Percentiles rank a stretch among this genome's conserved stretches.
Conservation (phyloP, 108 stramenopile genomes). For the Mayamaea pseudoterrestris region DNA sequence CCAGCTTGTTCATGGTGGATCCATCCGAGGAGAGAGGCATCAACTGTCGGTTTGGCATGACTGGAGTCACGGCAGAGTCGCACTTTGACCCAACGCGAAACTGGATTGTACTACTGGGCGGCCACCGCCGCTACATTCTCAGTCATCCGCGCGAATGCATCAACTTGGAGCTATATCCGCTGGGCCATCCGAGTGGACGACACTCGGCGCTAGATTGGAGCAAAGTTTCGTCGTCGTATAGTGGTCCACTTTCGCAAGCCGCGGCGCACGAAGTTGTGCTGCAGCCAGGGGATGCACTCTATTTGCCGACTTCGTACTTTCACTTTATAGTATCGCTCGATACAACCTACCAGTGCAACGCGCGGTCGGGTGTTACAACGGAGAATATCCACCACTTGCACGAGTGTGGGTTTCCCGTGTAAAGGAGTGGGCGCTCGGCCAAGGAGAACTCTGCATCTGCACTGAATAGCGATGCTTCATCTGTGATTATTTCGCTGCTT, state of each 20-base stretch:
- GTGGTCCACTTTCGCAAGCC: slow-evolving; percentile 57
- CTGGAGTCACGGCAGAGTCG: slow-evolving; percentile 64
- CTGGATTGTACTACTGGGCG: slow-evolving; percentile 68
- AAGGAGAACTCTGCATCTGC: no score
- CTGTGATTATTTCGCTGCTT: no score
- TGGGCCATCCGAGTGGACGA: slow-evolving; percentile 62
- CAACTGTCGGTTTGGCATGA: slow-evolving; percentile 93
- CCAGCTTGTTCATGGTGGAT: slow-evolving; percentile 81
- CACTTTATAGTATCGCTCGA: slow-evolving; percentile 91
- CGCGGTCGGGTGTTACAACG: slow-evolving; percentile 60
- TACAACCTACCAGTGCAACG: slow-evolving; percentile 94
- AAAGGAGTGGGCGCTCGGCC: no score
- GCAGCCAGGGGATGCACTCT: slow-evolving; percentile 90
- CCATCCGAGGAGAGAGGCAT: slow-evolving; percentile 82
- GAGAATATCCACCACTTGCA: slow-evolving; percentile 12
- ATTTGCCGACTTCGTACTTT: slow-evolving; percentile 94
- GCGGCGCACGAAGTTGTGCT: slow-evolving; percentile 84
- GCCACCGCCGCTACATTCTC: slow-evolving; percentile 79
- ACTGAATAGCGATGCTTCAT: no score
- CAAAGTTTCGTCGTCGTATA: not conserved
- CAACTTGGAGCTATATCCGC: slow-evolving; percentile 59
- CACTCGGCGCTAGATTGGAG: slow-evolving; percentile 84
- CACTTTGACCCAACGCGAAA: slow-evolving; percentile 91
- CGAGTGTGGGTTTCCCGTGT: slow-evolving; percentile 28
- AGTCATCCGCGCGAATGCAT: slow-evolving; percentile 69